A percentile compares a stretch with the other conserved stretches of the same genome.
These are phyloP conservation scores for Penicillium coprophilum DNA, from an alignment of 495 filamentous ascomycete species.

Conservation along the genomic window DNA sequence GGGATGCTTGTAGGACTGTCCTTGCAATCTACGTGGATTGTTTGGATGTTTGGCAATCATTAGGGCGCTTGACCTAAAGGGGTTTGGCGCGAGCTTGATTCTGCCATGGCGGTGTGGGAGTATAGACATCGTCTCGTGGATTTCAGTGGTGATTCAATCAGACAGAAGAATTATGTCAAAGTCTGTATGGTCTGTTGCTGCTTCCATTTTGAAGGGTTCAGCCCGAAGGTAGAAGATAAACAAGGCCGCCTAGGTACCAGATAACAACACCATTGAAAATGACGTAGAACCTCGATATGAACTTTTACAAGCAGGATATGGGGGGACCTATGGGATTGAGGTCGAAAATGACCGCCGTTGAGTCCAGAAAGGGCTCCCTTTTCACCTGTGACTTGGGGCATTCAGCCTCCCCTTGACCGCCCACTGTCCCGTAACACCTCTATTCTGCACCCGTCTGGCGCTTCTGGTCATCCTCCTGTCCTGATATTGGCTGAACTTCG, in stretches of 20 bases:
- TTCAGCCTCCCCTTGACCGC: slow-evolving; percentile 12
- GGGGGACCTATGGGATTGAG: slow-evolving; percentile 26
- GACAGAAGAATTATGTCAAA: no score
- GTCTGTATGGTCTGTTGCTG: no score
- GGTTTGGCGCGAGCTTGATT: slow-evolving; percentile 1
- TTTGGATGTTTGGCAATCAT: slow-evolving; percentile 15
- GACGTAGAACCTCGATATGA: no score
- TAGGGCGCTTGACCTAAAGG: slow-evolving; percentile 5
- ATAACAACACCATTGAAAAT: no score
- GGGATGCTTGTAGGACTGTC: background rate
- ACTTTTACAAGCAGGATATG: slow-evolving; percentile 22
- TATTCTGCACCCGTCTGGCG: slow-evolving; percentile 14
- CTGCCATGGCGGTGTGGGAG: slow-evolving; percentile 9
- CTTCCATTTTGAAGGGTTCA: no score
- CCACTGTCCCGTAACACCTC: slow-evolving; percentile 7
- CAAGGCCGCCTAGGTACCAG: no score
- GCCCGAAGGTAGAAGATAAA: no score
- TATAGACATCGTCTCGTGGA: background rate
- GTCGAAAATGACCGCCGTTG: slow-evolving; percentile 26
- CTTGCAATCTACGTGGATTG: slow-evolving; percentile 4
- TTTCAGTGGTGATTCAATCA: no score
- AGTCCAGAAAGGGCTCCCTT: slow-evolving; percentile 16
- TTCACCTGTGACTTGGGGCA: slow-evolving; percentile 16
- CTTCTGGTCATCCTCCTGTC: slow-evolving; percentile 10
- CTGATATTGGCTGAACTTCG: slow-evolving; percentile 15